Evolutionary conservation across 768 basidiomycete species (phyloP), one percentile per base, ranked within the genome.

Genomic region (Boletellus sp.): DNA sequence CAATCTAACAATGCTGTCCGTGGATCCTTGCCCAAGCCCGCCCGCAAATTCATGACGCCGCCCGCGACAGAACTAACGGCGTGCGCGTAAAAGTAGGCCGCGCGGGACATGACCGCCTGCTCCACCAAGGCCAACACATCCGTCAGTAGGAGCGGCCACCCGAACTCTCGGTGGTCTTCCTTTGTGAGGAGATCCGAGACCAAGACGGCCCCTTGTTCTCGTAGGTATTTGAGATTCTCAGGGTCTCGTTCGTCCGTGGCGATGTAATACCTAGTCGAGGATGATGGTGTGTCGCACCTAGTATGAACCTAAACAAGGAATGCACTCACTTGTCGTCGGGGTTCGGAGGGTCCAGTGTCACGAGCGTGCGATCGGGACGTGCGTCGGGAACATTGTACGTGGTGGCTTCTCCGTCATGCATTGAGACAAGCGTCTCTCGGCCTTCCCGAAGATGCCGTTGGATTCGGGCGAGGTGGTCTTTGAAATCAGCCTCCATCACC

Each of bases 201-300:
- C 47, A 78, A 50, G 10, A 78, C 37, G 2, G 66, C 77, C 16
- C 74, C 73, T 17, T 69, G 61, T 3, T 61, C 55, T 20, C 61
- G 54, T 13, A 77, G 57, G 44, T 64, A 65, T 9, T 58, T 22
- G 10, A 75, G 59, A 15, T 63, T 66, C 0, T 55, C 55, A 0
- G 67, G 60, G 47, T 67, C 57, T 26, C 75, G 73, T 51, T 78
- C 77, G 48, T 77, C 76, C 19, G 70, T 73, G n/a, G 70, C 70
- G 9, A 72, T 59, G 45, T 66, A 71, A 37, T 56, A 73, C 36
- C 70, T 71, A 23, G 20, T 20, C 9, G 39, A 15, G 1, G 20
- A 23, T 45, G 8, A 37, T 33, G n/a, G n/a, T n/a, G 23, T 15
- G 8, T 41, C 38, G 13, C 22, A 13, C 39, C 15, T 4, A 13